Base-by-base conservation (phyloP, 148 eudicot species). In the Heliamphora exappendiculata region DNA sequence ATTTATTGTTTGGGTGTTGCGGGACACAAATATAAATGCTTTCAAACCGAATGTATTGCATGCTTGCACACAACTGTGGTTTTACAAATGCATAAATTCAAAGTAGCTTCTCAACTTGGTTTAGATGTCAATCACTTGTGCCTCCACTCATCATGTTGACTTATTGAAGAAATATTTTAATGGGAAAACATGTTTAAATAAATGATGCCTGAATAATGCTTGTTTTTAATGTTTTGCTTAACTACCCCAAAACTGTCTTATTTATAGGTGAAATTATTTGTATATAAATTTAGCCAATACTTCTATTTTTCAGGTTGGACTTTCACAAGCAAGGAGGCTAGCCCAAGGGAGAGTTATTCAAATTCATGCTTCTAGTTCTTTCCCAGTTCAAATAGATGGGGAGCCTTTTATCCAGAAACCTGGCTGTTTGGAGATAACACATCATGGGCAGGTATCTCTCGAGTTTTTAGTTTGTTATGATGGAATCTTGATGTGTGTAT, bases 371-470 rank as follows among this genome's bases (percentile, higher is more conserved):
- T 88, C 92, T 10, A 87, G 88, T 72, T 80, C 92, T 53, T 90
- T 90, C 76, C 97, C 93, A 29, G 94, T 91, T 70, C 94, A 91
- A 82, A 91, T 91, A 79, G 97, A 91, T 44, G 97, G 97, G 67
- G 94, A 91, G 75, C 94, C 97, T 72, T 91, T 85, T 77, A 88
- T 91, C 36, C 87, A 90, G 74, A 86, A 88, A 83, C 94, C 97
- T 79, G 97, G 97, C 67, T 89, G 91, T 83, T 76, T 91, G 58
- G 94, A 91, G 79, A 88, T 91, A 79, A 82, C 84, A 51, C 94
- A 90, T 84, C 89, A 85, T 76, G 89, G 88, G 26, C 97, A 91
- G 93, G 97, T 91, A 85, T 60, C 37, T 72, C 36, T 74, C 22
- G 28, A 4, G 29, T 36, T 62, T 72, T 58, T 49, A 55, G 42